Conservation (phyloP, 495 filamentous ascomycete species). For the Chaetomium fimeti region DNA sequence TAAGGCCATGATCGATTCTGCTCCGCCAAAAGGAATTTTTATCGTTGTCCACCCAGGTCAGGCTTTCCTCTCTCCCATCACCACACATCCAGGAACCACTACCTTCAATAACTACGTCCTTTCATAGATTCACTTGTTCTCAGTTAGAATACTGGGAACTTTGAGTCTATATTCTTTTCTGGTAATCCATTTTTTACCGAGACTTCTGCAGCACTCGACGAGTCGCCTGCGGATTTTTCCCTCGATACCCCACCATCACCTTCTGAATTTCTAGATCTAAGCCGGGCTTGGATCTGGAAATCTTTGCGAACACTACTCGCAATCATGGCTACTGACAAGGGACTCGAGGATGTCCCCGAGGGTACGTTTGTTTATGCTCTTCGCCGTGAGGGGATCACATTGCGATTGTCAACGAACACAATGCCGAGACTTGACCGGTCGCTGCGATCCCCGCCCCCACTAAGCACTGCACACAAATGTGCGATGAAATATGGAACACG, state of each 20-base stretch:
- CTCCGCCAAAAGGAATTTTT: slow-evolving; percentile 35
- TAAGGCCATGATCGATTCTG: slow-evolving; percentile 34
- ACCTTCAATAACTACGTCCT: slow-evolving; percentile 31
- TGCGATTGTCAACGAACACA: background rate
- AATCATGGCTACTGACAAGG: slow-evolving; percentile 97
- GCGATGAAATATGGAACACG: background rate
- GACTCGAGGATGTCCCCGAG: slow-evolving; percentile 93
- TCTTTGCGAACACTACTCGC: slow-evolving; percentile 52
- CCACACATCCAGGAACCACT: slow-evolving; percentile 33
- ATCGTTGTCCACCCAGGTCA: slow-evolving; percentile 23
- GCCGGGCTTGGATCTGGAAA: slow-evolving; percentile 71
- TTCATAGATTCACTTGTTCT: slow-evolving; percentile 48
- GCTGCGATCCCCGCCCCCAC: slow-evolving; percentile 8
- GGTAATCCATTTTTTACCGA: slow-evolving; percentile 40
- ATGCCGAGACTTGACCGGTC: background rate
- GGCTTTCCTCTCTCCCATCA: slow-evolving; percentile 36
- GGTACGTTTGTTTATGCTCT: slow-evolving; percentile 53
- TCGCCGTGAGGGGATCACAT: background rate
- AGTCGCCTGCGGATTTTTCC: slow-evolving; percentile 45
- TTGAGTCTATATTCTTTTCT: slow-evolving; percentile 45
- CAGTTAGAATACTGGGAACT: slow-evolving; percentile 38
- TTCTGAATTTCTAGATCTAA: slow-evolving; percentile 53
- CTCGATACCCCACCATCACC: slow-evolving; percentile 48
- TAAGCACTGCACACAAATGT: background rate
- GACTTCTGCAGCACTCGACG: slow-evolving; percentile 39